Evolutionary conservation across 768 basidiomycete genomes (phyloP).

Genomic region (Rhodotorula toruloides): DNA sequence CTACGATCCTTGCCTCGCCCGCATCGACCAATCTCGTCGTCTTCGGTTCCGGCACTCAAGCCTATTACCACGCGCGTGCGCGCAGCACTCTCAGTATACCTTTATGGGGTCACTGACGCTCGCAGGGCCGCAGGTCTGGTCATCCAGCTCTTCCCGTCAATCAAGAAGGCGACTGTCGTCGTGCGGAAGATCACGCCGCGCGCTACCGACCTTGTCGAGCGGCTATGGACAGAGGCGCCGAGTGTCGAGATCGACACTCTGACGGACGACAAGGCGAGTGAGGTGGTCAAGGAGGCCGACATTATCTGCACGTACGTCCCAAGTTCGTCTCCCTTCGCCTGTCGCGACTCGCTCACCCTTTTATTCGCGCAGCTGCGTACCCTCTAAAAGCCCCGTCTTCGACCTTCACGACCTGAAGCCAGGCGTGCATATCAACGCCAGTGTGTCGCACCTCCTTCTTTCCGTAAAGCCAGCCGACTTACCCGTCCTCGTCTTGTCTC

Average conservation of each 20-base stretch:
- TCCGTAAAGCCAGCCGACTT: background rate
- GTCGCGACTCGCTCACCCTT: background rate
- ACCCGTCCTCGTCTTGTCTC: background rate
- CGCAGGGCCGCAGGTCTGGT: slow-evolving; percentile 21
- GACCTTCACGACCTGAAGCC: slow-evolving; percentile 4
- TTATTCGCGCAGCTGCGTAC: slow-evolving; percentile 34
- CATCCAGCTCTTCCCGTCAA: slow-evolving; percentile 36
- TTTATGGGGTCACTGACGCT: background rate
- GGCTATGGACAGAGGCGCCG: slow-evolving; percentile 7
- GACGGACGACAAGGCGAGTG: background rate
- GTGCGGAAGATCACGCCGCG: slow-evolving; percentile 14
- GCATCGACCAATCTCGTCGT: slow-evolving; percentile 12
- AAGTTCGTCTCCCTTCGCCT: background rate
- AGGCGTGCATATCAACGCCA: slow-evolving; percentile 40
- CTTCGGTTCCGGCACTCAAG: slow-evolving; percentile 37
- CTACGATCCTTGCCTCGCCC: slow-evolving; percentile 13
- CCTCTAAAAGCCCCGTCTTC: slow-evolving; percentile 41
- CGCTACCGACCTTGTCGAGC: background rate
- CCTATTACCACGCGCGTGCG: slow-evolving; percentile 32
- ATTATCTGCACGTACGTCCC: slow-evolving; percentile 42
- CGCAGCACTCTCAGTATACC: background rate
- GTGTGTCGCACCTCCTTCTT: background rate
- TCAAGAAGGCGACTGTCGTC: slow-evolving; percentile 21
- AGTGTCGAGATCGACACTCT: slow-evolving; percentile 7
- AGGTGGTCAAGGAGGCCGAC: slow-evolving; percentile 35